Conservation (phyloP, 352 stramenopile species). For the Aphanomyces invadans region DNA sequence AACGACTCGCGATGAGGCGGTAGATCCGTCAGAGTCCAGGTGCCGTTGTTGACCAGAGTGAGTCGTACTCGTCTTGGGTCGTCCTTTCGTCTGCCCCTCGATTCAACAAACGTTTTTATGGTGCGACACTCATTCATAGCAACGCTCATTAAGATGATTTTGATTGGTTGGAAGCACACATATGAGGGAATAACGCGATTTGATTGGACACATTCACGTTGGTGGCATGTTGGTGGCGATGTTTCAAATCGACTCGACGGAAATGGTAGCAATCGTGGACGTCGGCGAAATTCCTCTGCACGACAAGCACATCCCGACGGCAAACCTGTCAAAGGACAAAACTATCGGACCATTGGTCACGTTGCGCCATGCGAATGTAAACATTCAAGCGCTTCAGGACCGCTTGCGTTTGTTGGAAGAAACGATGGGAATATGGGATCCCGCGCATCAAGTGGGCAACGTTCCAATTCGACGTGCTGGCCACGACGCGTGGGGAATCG, state of each 20-base stretch:
- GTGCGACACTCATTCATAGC: no score
- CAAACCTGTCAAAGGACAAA: not conserved
- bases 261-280: not conserved
- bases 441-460: constrained; percentile 67
- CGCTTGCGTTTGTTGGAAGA: not conserved
- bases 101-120: no score
- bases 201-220: not conserved
- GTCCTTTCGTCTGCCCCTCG: no score
- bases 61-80: no score
- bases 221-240: not conserved
- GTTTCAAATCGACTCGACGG: not conserved
- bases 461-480: constrained; percentile 89
- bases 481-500: constrained; percentile 97
- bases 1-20: no score
- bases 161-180: no score
- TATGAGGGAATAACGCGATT: not conserved
- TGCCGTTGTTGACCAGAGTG: no score
- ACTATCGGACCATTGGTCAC: constrained; percentile 1
- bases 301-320: constrained; percentile 3
- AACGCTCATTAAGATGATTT: no score
- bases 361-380: constrained; percentile 1
- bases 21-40: no score
- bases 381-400: constrained; percentile 5
- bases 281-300: constrained; percentile 15
- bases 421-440: constrained; percentile 49